These are phyloP conservation scores for Tubosaeta sp. DNA, from an alignment of 768 basidiomycete species.

Conservation along the genomic window DNA sequence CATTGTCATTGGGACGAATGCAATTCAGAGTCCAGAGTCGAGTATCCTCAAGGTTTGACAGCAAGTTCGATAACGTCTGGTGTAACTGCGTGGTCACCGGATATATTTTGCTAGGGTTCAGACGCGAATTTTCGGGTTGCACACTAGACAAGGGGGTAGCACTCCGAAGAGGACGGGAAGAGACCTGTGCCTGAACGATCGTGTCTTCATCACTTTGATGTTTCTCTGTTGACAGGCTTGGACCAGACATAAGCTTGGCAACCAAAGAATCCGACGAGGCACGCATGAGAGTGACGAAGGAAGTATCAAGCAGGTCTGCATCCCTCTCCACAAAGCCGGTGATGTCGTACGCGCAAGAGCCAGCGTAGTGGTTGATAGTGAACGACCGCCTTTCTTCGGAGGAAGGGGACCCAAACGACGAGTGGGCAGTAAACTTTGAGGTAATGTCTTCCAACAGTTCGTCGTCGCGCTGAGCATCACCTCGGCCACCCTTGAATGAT, in stretches of 20 bases:
- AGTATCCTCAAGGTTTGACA: conserved; percentile 42
- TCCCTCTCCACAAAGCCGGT: conserved; percentile 46
- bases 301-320: conserved; percentile 50
- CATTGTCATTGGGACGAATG: conserved; percentile 62
- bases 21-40: conserved; percentile 55
- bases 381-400: conserved; percentile 38
- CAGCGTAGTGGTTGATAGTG: conserved; percentile 60
- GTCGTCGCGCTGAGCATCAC: conserved; percentile 44
- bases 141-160: conserved; percentile 35
- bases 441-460: conserved; percentile 48
- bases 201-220: conserved; percentile 54
- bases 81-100: conserved; percentile 59
- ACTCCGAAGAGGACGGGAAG: conserved; percentile 50
- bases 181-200: conserved; percentile 63
- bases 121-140: conserved; percentile 35
- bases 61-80: conserved; percentile 45
- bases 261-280: conserved; percentile 51
- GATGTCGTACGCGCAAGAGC: conserved; percentile 50
- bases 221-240: conserved; percentile 53
- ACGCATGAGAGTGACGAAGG: conserved; percentile 51
- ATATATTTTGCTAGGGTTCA: conserved; percentile 51
- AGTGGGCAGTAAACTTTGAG: conserved; percentile 43
- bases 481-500: conserved; percentile 48
- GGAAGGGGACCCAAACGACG: conserved; percentile 45
- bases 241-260: conserved; percentile 58